A percentile compares a stretch with the other conserved stretches of the same genome.
Evolutionary conservation across 441 rosid genomes (phyloP).

Genomic region (Pelargonium citronellum): DNA sequence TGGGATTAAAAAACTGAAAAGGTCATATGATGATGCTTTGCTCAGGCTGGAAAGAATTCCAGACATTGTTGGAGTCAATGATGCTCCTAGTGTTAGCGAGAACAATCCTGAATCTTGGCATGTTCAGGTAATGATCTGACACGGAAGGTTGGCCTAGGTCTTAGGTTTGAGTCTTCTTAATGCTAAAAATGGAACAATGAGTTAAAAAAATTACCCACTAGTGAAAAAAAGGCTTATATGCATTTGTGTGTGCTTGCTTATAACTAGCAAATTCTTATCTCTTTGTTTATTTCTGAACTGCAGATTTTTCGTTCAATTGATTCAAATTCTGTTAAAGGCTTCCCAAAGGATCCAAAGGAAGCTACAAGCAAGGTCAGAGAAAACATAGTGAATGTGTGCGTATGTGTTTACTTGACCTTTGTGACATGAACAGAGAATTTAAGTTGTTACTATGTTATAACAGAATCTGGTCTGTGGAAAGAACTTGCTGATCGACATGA

Average conservation of each 20-base stretch:
- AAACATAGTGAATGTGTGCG: constrained; percentile 11
- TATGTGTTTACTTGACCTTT: not conserved
- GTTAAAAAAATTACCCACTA: not conserved
- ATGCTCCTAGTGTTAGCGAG: constrained; percentile 37
- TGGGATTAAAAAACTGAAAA: constrained; percentile 52
- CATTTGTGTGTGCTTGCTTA: not conserved
- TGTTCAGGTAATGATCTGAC: constrained; percentile 60
- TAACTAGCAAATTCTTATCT: constrained; percentile 11
- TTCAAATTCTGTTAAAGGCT: constrained; percentile 80
- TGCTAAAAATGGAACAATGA: not conserved
- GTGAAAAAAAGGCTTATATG: not conserved
- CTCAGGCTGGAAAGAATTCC: constrained; percentile 78
- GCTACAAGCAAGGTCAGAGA: constrained; percentile 62
- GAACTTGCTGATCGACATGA: constrained; percentile 92
- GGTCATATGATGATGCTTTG: constrained; percentile 71
- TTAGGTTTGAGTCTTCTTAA: constrained; percentile 11
- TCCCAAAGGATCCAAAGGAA: constrained; percentile 84
- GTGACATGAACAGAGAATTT: constrained; percentile 14
- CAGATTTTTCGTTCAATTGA: constrained; percentile 98
- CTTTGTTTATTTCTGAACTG: constrained; percentile 18
- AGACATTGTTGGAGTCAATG: constrained; percentile 62
- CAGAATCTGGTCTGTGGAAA: constrained; percentile 92
- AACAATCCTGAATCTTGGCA: constrained; percentile 84
- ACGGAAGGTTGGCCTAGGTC: not conserved
- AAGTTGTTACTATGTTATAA: constrained; percentile 26